Percentiles rank a stretch among this genome's conserved stretches.
These are phyloP conservation scores for Diophrys sp. DNA, from an alignment of 73 alveolate genomes.

Conservation along the genomic window DNA sequence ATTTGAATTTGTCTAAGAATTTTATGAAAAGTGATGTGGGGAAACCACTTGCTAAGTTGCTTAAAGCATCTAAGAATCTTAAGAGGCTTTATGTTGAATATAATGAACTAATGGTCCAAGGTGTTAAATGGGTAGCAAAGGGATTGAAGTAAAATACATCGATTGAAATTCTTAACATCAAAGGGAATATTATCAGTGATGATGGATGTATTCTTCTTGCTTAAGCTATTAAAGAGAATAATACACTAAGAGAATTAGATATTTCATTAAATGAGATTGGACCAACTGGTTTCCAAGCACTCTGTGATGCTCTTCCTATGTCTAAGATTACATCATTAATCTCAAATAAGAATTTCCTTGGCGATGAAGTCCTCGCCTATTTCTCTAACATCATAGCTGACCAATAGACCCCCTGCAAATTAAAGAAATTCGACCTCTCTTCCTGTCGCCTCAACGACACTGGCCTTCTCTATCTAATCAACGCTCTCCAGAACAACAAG, in stretches of 20 bases:
- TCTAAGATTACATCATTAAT: slow-evolving; percentile 68
- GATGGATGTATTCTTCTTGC: slow-evolving; percentile 70
- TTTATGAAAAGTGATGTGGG: slow-evolving; percentile 88
- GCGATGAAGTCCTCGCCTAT: slow-evolving; percentile 90
- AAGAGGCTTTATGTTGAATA: slow-evolving; percentile 84
- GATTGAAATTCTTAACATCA: slow-evolving; percentile 60
- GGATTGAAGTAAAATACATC: slow-evolving; percentile 69
- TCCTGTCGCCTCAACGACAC: slow-evolving; percentile 87
- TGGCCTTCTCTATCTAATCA: slow-evolving; percentile 82
- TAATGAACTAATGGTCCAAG: slow-evolving; percentile 90
- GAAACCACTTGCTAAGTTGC: slow-evolving; percentile 74
- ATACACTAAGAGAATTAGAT: slow-evolving; percentile 76
- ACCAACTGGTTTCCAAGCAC: slow-evolving; percentile 80
- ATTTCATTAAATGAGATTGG: slow-evolving; percentile 90
- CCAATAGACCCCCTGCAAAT: slow-evolving; percentile 38
- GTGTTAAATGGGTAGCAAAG: slow-evolving; percentile 90
- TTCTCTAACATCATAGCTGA: slow-evolving; percentile 80
- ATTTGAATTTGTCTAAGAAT: slow-evolving; percentile 86
- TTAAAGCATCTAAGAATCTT: slow-evolving; percentile 65
- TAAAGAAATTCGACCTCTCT: slow-evolving; percentile 82
- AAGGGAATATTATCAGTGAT: slow-evolving; percentile 75
- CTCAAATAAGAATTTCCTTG: slow-evolving; percentile 87
- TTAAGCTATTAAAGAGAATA: slow-evolving; percentile 71
- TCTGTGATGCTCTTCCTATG: slow-evolving; percentile 86
- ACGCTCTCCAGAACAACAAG: slow-evolving; percentile 72